A percentile compares a stretch with the other conserved stretches of the same genome.
These are phyloP conservation scores for Zelopaecilomyces penicillatus DNA, from an alignment of 2,329 filamentous ascomycete genomes.

Conservation along the genomic window DNA sequence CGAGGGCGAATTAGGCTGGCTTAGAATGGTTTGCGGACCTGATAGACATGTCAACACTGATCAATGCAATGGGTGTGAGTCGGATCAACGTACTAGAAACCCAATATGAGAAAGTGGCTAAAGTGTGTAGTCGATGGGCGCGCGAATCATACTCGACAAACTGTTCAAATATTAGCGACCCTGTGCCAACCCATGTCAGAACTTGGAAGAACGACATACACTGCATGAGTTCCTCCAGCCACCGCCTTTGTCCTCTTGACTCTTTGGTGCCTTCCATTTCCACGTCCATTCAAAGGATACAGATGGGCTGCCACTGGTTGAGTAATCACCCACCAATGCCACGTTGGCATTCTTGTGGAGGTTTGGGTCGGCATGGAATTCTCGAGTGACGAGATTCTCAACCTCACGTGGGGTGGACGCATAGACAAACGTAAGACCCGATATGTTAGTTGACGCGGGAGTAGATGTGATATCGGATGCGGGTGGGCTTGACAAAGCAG, in stretches of 20 bases:
- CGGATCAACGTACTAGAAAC: conserved; percentile 59
- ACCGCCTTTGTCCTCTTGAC: conserved; percentile 70
- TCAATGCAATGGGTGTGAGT: conserved; percentile 16
- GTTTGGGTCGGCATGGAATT: conserved; percentile 96
- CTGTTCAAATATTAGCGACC: conserved; percentile 32
- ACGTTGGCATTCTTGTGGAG: conserved; percentile 96
- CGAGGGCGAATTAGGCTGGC: conserved; percentile 57
- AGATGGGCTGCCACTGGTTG: conserved; percentile 72
- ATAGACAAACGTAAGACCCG: conserved; percentile 85
- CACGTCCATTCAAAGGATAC: conserved; percentile 92
- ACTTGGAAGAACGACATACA: conserved; percentile 37
- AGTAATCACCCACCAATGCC: conserved; percentile 85
- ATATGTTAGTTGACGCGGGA: conserved; percentile 65
- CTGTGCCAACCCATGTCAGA: not conserved
- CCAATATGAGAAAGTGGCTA: conserved; percentile 93
- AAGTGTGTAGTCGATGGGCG: conserved; percentile 76
- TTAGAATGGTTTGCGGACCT: conserved; percentile 21
- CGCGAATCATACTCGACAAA: conserved; percentile 97
- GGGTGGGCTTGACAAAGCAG: conserved; percentile 30
- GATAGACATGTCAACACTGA: conserved; percentile 14
- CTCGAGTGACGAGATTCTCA: conserved; percentile 85
- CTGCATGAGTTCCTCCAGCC: conserved; percentile 96
- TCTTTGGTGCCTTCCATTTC: conserved; percentile 91
- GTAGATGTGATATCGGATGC: conserved; percentile 41
- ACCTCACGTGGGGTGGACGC: conserved; percentile 79